Evolutionary conservation across 495 filamentous ascomycete genomes (phyloP), one percentile per base, ranked within the genome.

Genomic region (Oidiodendron maius): DNA sequence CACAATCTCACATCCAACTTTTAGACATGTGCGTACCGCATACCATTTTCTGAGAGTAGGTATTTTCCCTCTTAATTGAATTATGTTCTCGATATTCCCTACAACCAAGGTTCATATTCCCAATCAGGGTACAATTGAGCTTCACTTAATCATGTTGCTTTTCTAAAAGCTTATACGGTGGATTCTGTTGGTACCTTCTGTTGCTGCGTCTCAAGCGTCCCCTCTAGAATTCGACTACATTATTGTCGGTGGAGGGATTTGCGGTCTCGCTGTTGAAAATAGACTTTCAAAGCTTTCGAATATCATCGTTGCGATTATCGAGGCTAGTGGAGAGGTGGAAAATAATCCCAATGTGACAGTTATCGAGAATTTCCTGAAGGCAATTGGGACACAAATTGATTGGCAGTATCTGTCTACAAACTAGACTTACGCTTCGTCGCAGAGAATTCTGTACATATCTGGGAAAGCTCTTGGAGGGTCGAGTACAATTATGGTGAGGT

Each of bases 381-480:
- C 67, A 1, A 70, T 73, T 4, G 65, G 59, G 1, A 74, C 72
- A 1, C 55, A 60, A 10, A 70, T 78, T 24, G 72, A 79, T 58
- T 81, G 74, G 74, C 55, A 67, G 23, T 81, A 77, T 38, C 44
- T 65, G 28, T 71, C 69, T 6, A 63, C 58, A 10, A 60, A 66
- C 26, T 75, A 81, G 56, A 56, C 51, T 15, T 71, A 68, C 45
- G 68, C 60, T 0, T 61, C 54, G 2, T 62, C 65, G 12, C 46
- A 47, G 3, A 37, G 49, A 2, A 65, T 76, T 16, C 57, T 54
- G 8, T 64, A 71, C 23, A 62, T 69, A 17, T 63, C 69, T 34
- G 75, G 77, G 17, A 78, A 71, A 53, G 71, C 71, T 0, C 59
- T 80, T 1, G 75, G 71, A 16, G 78, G 78, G 4, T 73, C 73